A percentile compares a stretch with the other conserved stretches of the same genome.
Conservation (phyloP, 768 basidiomycete genomes). For the Phylloporus sp. region DNA sequence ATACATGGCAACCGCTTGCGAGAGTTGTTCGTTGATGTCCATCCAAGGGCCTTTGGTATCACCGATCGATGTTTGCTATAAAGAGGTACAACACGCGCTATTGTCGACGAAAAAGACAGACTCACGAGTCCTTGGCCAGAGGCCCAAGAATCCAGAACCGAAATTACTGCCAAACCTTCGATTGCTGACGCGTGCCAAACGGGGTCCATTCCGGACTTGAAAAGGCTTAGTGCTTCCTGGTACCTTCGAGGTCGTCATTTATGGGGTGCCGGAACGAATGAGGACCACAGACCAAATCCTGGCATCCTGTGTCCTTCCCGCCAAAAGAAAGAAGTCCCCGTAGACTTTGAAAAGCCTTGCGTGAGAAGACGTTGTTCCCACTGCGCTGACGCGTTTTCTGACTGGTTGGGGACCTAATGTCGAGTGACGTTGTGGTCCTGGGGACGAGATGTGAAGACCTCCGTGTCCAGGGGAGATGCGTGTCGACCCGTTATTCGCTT, state of each 20-base stretch:
- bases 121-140: conserved; percentile 66
- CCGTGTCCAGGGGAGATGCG: conserved; percentile 48
- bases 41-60: conserved; percentile 65
- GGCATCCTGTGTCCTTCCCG: conserved; percentile 83
- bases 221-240: conserved; percentile 74
- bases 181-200: conserved; percentile 87
- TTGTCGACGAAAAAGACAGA: conserved; percentile 15
- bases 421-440: conserved; percentile 43
- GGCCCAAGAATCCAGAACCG: conserved; percentile 82
- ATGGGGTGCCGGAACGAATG: conserved; percentile 5
- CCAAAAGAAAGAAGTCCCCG: conserved; percentile 82
- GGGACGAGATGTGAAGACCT: conserved; percentile 12
- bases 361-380: conserved; percentile 70
- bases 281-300: conserved; percentile 58
- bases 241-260: conserved; percentile 52
- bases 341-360: conserved; percentile 84
- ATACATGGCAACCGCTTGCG: conserved; percentile 59
- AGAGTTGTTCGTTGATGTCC: conserved; percentile 69
- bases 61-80: conserved; percentile 51
- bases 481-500: conserved; percentile 36
- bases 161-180: conserved; percentile 79
- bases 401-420: conserved; percentile 39
- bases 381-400: conserved; percentile 59
- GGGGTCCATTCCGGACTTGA: conserved; percentile 68
- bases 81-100: conserved; percentile 4